Conservation (phyloP, 495 filamentous ascomycete species). For the Glarea lozoyensis region DNA sequence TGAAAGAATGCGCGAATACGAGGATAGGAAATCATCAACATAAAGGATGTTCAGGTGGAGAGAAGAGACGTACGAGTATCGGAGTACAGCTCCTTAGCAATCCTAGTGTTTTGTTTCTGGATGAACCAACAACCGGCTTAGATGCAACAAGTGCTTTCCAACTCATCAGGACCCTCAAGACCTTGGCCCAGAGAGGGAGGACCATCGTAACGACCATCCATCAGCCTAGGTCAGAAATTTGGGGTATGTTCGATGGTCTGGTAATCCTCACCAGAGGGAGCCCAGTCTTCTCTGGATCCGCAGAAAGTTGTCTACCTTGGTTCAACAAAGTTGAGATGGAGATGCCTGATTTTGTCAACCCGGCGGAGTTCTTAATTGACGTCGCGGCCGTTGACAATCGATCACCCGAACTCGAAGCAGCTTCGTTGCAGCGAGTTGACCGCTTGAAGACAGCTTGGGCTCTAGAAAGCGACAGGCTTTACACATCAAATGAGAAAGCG, state of each 20-base stretch:
- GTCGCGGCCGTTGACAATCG: slow-evolving; percentile 62
- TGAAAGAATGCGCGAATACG: slow-evolving; percentile 68
- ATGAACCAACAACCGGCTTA: slow-evolving; percentile 68
- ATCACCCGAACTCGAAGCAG: slow-evolving; percentile 47
- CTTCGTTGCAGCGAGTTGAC: slow-evolving; percentile 45
- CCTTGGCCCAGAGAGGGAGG: slow-evolving; percentile 53
- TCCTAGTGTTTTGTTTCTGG: slow-evolving; percentile 64
- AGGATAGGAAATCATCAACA: slow-evolving; percentile 57
- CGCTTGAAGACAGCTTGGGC: slow-evolving; percentile 46
- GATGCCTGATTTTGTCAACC: slow-evolving; percentile 61
- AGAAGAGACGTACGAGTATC: slow-evolving; percentile 64
- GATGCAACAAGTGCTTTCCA: slow-evolving; percentile 72
- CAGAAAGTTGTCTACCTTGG: slow-evolving; percentile 42
- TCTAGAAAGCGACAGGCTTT: slow-evolving; percentile 23
- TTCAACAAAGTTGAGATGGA: slow-evolving; percentile 46
- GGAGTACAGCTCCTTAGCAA: slow-evolving; percentile 69
- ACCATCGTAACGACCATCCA: slow-evolving; percentile 68
- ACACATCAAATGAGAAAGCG: slow-evolving; percentile 7
- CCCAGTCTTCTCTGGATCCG: slow-evolving; percentile 53
- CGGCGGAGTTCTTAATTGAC: slow-evolving; percentile 66
- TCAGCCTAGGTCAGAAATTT: slow-evolving; percentile 67
- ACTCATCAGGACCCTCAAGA: slow-evolving; percentile 57
- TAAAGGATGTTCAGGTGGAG: slow-evolving; percentile 67
- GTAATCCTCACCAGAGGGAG: slow-evolving; percentile 54
- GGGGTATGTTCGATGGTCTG: slow-evolving; percentile 62